Base-by-base conservation (phyloP, 768 basidiomycete genomes). In the Suillus ampliporus region DNA sequence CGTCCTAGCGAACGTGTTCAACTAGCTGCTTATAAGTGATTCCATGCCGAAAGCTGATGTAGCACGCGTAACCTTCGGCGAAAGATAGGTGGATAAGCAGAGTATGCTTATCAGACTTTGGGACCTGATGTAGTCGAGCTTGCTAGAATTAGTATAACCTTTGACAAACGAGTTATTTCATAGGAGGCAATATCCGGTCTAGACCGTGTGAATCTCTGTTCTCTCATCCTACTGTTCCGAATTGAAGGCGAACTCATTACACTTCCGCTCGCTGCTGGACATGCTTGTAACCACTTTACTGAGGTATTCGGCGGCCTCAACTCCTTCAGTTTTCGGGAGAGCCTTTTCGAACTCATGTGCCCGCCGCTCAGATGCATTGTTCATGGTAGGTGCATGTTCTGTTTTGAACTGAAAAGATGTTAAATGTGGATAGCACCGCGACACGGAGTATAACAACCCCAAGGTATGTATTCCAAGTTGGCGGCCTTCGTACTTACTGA, bases 381-480 rank as follows among this genome's bases (percentile, higher is more conserved):
- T 95, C 72, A 87, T 92, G 75, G 94, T 95, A 66, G 60, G 92
- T 87, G 40, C 40, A 56, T 7, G 67, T 61, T 26, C 61, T 52
- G 53, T 59, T 41, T 57, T 11, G 23, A 60, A 58, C 60, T 17
- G 50, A 21, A 60, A 63, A 53, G 62, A 68, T 58, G 67, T 61
- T 61, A 57, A 64, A 52, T 54, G 47, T 61, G 52, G 64, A 58
- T 62, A 99, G 96, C 97, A 99, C 77, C 93, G 96, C 62, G 94
- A 99, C 82, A 94, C 94, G 19, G 81, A 88, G 34, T 90, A 97
- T 77, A 98, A 99, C 82, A 98, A 98, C 77, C 89, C 96, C 38
- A 89, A 87, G 84, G 92, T 92, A 64, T 63, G 76, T 61, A 41
- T 37, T 40, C 43, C 44, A 57, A 21, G 14, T 64, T 56, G 17